Conservation (phyloP, 768 basidiomycete genomes). For the Dendrothele bispora region DNA sequence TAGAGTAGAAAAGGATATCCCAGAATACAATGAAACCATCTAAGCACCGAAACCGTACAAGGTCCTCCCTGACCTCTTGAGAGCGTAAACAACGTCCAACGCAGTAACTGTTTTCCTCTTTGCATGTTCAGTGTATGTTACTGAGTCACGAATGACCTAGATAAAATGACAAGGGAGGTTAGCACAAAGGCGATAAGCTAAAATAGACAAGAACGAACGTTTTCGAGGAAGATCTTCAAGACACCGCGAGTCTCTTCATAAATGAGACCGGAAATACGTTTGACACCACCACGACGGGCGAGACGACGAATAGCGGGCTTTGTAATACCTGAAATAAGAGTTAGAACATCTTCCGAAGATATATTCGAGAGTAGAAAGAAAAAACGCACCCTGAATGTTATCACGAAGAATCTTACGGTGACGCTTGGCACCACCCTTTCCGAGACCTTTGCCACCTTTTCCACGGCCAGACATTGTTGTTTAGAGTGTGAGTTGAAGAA, state of each 20-base stretch:
- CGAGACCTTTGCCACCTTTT: slow-evolving; percentile 86
- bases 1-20: slow-evolving; percentile 1
- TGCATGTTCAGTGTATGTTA: slow-evolving; percentile 92
- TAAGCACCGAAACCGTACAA: slow-evolving; percentile 81
- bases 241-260: slow-evolving; percentile 93
- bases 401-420: slow-evolving; percentile 83
- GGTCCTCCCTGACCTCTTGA: slow-evolving; percentile 73
- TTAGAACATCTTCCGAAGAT: background rate
- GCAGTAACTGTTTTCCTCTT: slow-evolving; percentile 86
- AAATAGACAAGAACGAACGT: slow-evolving; percentile 36
- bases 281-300: slow-evolving; percentile 90
- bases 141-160: slow-evolving; percentile 87
- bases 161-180: slow-evolving; percentile 17
- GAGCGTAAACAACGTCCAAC: slow-evolving; percentile 79
- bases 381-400: slow-evolving; percentile 58
- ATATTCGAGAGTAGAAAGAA: background rate
- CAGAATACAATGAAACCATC: slow-evolving; percentile 2
- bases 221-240: slow-evolving; percentile 86
- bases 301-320: slow-evolving; percentile 86
- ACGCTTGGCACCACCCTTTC: slow-evolving; percentile 83
- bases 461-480: slow-evolving; percentile 77
- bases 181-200: background rate
- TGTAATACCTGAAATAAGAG: slow-evolving; percentile 55
- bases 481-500: background rate
- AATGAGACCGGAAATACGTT: slow-evolving; percentile 84